Base-by-base conservation (phyloP, 352 stramenopile species). In the Globisporangium radiosum region DNA sequence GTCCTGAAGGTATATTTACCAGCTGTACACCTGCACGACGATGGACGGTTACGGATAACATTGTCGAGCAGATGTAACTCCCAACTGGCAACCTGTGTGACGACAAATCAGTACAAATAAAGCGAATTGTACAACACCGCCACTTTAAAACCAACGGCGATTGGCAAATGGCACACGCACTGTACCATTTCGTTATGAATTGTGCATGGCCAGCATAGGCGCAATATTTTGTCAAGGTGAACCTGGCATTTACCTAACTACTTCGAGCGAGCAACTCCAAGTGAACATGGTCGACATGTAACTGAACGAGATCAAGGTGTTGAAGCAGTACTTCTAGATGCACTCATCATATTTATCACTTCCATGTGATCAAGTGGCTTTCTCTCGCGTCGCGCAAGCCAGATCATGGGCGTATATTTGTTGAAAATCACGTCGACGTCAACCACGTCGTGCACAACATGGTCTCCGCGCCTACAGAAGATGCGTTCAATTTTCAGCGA, bases 361-460 rank as follows among this genome's bases (percentile, higher is more conserved):
- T 72, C 25, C 65, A 72, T 19, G 58, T 64, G 0, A 54, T 65
- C 15, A 66, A 69, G 42, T 69, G 62, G 4, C 13, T 72, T 2
- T 59, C 59, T 13, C 13, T 62, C 7, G 58, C 37, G 62, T 40
- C 43, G 13, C 37, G 42, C 0, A 64, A 66, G 38, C 47, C 40
- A 0, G 56, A 63, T 0, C 66, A 56, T 13, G 50, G 62, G 0
- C 69, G 65, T 14, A 56, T 69, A 3, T 68, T 62, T 0, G 4
- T 47, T 0, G 58, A 62, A 2, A 59, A 78, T 40, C 55, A 64
- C 0, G 36, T 11, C 7, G 7, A 38, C 5, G 9, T 69, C 3
- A 57, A 72, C 9, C 38, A 40, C 1, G 2, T 64, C 10, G n/a
- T 73, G 1, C 61, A 65, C 48, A 63, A 63, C 47, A 59, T 78